Conservation (phyloP, 1,284 basidiomycete species). For the Entoloma clypeatum region DNA sequence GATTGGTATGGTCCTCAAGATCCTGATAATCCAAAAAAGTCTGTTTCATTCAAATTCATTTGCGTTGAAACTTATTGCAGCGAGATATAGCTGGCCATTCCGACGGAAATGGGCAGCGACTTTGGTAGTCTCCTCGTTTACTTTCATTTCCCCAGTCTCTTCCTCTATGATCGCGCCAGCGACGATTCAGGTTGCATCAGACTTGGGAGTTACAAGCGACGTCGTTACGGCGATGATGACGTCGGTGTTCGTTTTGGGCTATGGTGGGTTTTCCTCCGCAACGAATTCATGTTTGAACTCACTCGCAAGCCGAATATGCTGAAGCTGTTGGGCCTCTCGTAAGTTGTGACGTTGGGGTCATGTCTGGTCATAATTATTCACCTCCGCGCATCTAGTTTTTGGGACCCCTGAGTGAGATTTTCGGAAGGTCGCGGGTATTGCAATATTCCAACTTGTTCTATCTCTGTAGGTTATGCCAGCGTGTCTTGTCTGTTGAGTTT, state of each 20-base stretch:
- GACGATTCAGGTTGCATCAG: conserved; percentile 43
- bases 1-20: conserved; percentile 64
- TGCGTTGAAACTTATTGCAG: too few relatives aligned
- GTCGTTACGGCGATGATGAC: conserved; percentile 57
- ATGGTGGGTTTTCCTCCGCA: conserved; percentile 39
- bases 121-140: conserved; percentile 57
- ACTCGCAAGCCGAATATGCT: conserved; percentile 7
- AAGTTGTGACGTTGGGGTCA: conserved; percentile 28
- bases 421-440: conserved; percentile 48
- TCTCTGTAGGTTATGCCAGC: conserved; percentile 39
- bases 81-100: conserved; percentile 54
- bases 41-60: too few relatives aligned
- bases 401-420: conserved; percentile 38
- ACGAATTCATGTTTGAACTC: conserved; percentile 14
- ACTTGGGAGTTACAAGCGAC: conserved; percentile 53
- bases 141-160: conserved; percentile 63
- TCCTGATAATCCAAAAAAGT: conserved; percentile 66
- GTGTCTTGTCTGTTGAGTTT: neutral
- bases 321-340: conserved; percentile 40
- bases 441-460: conserved; percentile 61
- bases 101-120: conserved; percentile 62
- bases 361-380: conserved; percentile 20
- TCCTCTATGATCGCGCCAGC: conserved; percentile 77
- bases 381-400: conserved; percentile 37
- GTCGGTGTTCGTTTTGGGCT: conserved; percentile 67